Evolutionary conservation across 2,329 filamentous ascomycete species (phyloP), one percentile per base, ranked within the genome.

Genomic region (Monosporascus sp.): DNA sequence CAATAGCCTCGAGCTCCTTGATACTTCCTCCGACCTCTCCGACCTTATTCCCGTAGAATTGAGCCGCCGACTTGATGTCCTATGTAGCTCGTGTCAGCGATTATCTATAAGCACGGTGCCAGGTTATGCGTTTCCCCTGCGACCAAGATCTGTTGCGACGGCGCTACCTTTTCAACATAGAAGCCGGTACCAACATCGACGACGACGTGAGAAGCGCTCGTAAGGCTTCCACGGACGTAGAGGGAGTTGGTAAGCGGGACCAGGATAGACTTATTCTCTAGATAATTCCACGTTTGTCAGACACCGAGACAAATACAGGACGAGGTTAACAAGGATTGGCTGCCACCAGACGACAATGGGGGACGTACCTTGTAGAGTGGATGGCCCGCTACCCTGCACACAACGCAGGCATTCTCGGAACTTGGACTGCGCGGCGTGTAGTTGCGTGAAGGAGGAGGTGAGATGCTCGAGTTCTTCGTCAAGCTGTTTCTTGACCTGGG

Each of bases 381-480:
- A 52, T 62, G 71, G 69, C 63, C 80, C 74, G 22, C 84, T 84
- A 22, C 75, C 74, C 20, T 81, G 76, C 57, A 99, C 89, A 50
- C 88, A 90, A 49, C 82, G 81, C 37, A 96, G 80, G 65, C 94
- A 99, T 67, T 97, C 93, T 52, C 83, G 82, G 76, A 99, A 99
- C 70, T 95, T 96, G 51, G 84, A 81, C 70, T 97, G 94, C 2
- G 94, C 94, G 50, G 86, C 86, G 59, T 92, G 89, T 2, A 99
- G 84, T 69, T 96, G 94, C 49, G 88, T 81, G 75, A 96, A 96
- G 9, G 94, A 97, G 53, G 78, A 82, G 2, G 90, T 95, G 60
- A 99, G 83, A 75, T 97, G 93, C 69, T 96, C 90, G 60, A 99
- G 86, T 74, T 99, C 94, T 65, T 94, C 87, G 70, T 96, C 93